Base-by-base conservation (phyloP, 495 filamentous ascomycete genomes). In the Xylaria bambusicola region DNA sequence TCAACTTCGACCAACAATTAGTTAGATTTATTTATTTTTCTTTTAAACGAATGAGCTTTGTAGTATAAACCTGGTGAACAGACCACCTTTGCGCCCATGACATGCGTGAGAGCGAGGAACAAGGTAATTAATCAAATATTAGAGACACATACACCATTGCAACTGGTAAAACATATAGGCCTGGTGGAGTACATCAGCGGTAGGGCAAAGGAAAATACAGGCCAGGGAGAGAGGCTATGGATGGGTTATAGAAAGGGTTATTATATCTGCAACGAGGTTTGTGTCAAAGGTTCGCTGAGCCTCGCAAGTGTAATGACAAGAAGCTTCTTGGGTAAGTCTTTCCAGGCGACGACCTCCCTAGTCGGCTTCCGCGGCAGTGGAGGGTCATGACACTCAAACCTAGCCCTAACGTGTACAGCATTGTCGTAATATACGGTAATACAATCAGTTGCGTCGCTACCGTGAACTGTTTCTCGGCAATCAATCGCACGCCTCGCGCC, bases 131-230 rank as follows among this genome's bases (percentile, higher is more conserved):
- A 17, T 36, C n/a, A n/a, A n/a, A n/a, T n/a, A n/a, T 31, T 21
- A 10, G 21, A 18, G 0, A 21, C 31, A 57, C 56, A 51, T 10
- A 58, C 56, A 90, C 66, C 86, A 91, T 68, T 84, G 85, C 41
- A 91, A 78, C 73, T 89, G 86, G 63, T 89, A 90, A 69, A 89
- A 90, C 86, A 93, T 88, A 72, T 91, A 93, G 3, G 88, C 74
- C 72, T 75, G 46, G 6, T 52, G n/a, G 21, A 50, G 12, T 45
- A n/a, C 40, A 45, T 67, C 24, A 70, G 61, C 52, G 38, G n/a
- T n/a, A n/a, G n/a, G n/a, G n/a, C n/a, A n/a, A n/a, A 17, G 27
- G 42, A 62, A 23, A 5, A 18, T 60, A 36, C 35, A 47, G 13
- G 13, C 23, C 24, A 24, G 15, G 29, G n/a, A 21, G 36, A 40